Base-by-base conservation (phyloP, 1,284 basidiomycete genomes). In the Malassezia furfur region DNA sequence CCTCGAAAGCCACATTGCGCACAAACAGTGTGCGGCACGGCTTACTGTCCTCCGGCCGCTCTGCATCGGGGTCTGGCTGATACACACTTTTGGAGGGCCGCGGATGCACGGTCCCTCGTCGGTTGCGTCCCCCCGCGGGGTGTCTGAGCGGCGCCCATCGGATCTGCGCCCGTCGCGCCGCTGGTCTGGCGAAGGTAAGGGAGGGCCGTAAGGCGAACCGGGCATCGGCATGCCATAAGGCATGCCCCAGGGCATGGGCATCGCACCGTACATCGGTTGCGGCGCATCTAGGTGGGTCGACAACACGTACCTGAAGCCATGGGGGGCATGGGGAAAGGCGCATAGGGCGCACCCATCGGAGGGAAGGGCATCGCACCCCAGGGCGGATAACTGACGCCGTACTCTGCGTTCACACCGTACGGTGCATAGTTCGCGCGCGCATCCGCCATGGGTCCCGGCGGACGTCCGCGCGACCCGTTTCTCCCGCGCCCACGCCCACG, bases 21-120 rank as follows among this genome's bases (percentile, higher is more conserved):
- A 96, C 90, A 74, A 98, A 98, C 36, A 98, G 78, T 1, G 91
- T 96, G 48, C 93, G 82, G 76, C 93, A 94, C 1, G 91, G 91
- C 67, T 88, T 82, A 77, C 94, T 91, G 67, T 86, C 84, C 73
- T 88, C 84, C 62, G 90, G 86, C 59, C 88, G 83, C 74, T 90
- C 85, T 78, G 51, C 57, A 28, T 45, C 28, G 1, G 51, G 56
- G 41, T 58, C 50, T 8, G 50, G 56, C 50, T 53, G 50, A 40
- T 58, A 53, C n/a, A 52, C 45, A 41, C 46, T 53, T 55, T 62
- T 51, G 50, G 48, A 60, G 25, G 15, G 48, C 34, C 14, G 52
- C 32, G 38, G 19, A 49, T 28, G 48, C 36, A 6, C 15, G 9
- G 34, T 17, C 15, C 21, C 21, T 7, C 35, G 48, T 11, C 21